Conservation (phyloP, 2,329 filamentous ascomycete genomes). For the Curvularia sp. region DNA sequence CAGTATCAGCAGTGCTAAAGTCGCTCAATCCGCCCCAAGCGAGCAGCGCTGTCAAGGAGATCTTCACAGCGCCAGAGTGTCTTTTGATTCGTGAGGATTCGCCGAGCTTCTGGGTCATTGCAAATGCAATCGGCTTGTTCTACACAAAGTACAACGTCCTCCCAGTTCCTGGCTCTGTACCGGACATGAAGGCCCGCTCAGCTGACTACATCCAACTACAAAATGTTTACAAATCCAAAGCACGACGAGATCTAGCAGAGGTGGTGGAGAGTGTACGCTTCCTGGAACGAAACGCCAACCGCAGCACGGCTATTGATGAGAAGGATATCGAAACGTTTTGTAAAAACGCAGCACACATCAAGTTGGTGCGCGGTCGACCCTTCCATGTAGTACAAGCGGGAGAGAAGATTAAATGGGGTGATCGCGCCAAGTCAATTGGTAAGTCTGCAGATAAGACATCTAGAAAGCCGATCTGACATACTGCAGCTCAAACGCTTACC, state of each 20-base stretch:
- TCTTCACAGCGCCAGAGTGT: conserved; percentile 75
- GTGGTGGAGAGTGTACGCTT: conserved; percentile 70
- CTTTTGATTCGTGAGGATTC: conserved; percentile 55
- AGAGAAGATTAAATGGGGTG: conserved; percentile 53
- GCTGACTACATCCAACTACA: conserved; percentile 88
- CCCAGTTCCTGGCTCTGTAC: conserved; percentile 84
- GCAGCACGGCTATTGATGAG: conserved; percentile 62
- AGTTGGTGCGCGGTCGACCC: conserved; percentile 74
- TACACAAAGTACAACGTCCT: conserved; percentile 74
- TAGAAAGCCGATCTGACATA: conserved; percentile 7
- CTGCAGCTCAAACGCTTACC: conserved; percentile 49
- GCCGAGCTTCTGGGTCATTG: conserved; percentile 87
- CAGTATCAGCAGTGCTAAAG: conserved; percentile 84
- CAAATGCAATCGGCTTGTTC: conserved; percentile 78
- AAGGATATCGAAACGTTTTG: conserved; percentile 89
- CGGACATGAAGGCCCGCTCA: conserved; percentile 97
- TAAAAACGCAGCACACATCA: conserved; percentile 93
- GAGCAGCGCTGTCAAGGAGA: conserved; percentile 72
- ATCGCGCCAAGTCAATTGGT: conserved; percentile 62
- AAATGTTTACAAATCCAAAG: conserved; percentile 90
- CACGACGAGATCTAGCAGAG: conserved; percentile 77
- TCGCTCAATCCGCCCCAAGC: conserved; percentile 75
- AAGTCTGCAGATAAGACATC: conserved; percentile 36
- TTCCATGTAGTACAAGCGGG: conserved; percentile 59
- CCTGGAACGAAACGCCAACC: conserved; percentile 60